These are phyloP conservation scores for Afroboletus lepidellus DNA, from an alignment of 1,284 basidiomycete genomes.

Conservation along the genomic window DNA sequence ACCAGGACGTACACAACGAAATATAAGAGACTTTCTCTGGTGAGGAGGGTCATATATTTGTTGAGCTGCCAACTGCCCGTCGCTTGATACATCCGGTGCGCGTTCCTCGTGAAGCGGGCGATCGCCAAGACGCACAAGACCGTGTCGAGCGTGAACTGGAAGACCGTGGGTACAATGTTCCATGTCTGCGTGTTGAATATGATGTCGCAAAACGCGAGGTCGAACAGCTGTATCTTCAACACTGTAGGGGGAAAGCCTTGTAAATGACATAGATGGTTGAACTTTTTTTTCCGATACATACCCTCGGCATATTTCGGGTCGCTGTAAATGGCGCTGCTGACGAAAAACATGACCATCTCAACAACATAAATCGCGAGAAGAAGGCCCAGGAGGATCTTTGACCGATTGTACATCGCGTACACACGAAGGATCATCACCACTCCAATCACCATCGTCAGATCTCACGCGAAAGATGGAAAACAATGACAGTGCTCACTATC, in stretches of 20 bases:
- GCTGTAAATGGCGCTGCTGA: background rate
- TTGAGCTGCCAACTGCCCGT: background rate
- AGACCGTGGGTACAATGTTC: background rate
- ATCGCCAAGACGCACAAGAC: background rate
- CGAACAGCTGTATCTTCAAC: background rate
- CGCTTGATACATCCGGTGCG: background rate
- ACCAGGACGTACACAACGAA: background rate
- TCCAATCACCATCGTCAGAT: background rate
- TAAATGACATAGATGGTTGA: background rate
- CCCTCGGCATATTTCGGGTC: background rate
- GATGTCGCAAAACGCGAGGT: background rate
- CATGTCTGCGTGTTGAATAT: background rate
- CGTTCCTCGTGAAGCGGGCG: background rate
- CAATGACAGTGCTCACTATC: constrained; percentile 2
- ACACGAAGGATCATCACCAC: constrained; percentile 7
- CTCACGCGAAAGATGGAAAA: background rate
- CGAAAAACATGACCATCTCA: background rate
- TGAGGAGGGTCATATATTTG: background rate
- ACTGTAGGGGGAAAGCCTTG: background rate
- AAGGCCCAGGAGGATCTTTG: constrained; percentile 1
- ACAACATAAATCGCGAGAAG: background rate
- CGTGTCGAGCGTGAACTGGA: background rate
- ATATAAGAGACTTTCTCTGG: background rate
- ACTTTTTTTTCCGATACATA: background rate
- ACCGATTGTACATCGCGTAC: background rate